Conservation (phyloP, 352 stramenopile genomes). For the Phytophthora pini region DNA sequence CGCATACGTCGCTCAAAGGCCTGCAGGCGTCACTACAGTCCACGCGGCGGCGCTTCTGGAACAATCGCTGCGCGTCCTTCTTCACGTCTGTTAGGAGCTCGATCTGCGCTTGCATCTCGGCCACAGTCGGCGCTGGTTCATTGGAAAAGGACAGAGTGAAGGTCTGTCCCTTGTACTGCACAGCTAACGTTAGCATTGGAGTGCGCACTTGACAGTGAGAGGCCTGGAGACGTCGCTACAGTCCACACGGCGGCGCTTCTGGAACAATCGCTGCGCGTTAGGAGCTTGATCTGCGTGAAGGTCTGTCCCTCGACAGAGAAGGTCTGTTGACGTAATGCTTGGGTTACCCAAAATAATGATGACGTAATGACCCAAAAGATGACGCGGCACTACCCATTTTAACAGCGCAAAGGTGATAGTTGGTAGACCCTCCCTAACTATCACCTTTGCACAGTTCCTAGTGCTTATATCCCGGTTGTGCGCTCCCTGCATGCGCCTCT, state of each 20-base stretch:
- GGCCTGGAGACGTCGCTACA: conserved; percentile 22
- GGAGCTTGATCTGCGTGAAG: too few relatives aligned
- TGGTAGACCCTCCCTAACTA: too few relatives aligned
- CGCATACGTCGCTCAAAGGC: conserved; percentile 36
- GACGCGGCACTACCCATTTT: too few relatives aligned
- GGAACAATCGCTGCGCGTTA: conserved; percentile 58
- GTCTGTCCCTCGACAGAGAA: too few relatives aligned
- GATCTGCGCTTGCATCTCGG: conserved; percentile 49
- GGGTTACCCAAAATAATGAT: too few relatives aligned
- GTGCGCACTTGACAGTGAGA: conserved; percentile 10
- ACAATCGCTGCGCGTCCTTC: conserved; percentile 59
- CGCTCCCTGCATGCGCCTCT: too few relatives aligned
- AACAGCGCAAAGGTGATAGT: too few relatives aligned
- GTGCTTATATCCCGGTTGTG: too few relatives aligned
- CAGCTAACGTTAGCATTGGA: conserved; percentile 42
- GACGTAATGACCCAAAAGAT: too few relatives aligned
- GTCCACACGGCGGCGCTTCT: conserved; percentile 59
- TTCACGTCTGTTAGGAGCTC: conserved; percentile 33
- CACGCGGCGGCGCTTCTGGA: conserved; percentile 61
- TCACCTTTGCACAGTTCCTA: too few relatives aligned
- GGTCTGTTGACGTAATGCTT: too few relatives aligned
- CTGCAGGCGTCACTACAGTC: conserved; percentile 33
- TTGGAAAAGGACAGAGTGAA: conserved; percentile 36
- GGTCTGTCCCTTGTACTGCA: conserved; percentile 58
- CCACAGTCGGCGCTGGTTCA: conserved; percentile 33